Percentiles rank a stretch among this genome's conserved stretches.
These are phyloP conservation scores for Yamadazyma laniorum DNA, from an alignment of 805 yeast genomes.

Conservation along the genomic window DNA sequence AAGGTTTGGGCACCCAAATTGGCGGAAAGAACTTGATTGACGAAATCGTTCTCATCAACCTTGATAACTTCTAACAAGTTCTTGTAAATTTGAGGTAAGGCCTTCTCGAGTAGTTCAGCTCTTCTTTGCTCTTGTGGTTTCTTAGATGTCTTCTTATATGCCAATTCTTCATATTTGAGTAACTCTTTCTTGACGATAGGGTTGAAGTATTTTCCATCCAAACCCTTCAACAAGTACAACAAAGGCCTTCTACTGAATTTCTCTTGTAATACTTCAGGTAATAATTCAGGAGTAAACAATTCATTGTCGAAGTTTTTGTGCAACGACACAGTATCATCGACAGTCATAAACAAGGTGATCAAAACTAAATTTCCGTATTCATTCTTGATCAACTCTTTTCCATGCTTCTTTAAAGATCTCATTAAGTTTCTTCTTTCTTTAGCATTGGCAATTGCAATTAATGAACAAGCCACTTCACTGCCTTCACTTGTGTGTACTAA, in stretches of 20 bases:
- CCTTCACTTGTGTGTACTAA: slow-evolving; percentile 95
- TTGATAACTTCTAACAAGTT: slow-evolving; percentile 38
- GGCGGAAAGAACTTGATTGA: slow-evolving; percentile 55
- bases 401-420: slow-evolving; percentile 71
- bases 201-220: slow-evolving; percentile 78
- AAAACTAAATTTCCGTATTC: slow-evolving; percentile 85
- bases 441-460: slow-evolving; percentile 80
- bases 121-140: slow-evolving; percentile 80
- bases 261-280: slow-evolving; percentile 58
- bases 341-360: slow-evolving; percentile 74
- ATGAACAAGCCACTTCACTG: slow-evolving; percentile 80
- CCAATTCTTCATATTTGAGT: slow-evolving; percentile 55
- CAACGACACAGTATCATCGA: slow-evolving; percentile 89
- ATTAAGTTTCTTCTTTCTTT: slow-evolving; percentile 85
- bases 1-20: slow-evolving; percentile 83
- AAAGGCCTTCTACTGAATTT: slow-evolving; percentile 89
- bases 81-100: slow-evolving; percentile 63
- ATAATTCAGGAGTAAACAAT: slow-evolving; percentile 43
- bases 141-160: slow-evolving; percentile 66
- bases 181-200: slow-evolving; percentile 65
- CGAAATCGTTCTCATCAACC: slow-evolving; percentile 34
- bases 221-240: slow-evolving; percentile 73
- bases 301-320: slow-evolving; percentile 69
- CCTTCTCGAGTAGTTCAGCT: slow-evolving; percentile 60
- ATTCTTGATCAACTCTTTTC: slow-evolving; percentile 71